Percentiles rank a stretch among this genome's conserved stretches.
Conservation (phyloP, 495 filamentous ascomycete genomes). For the Saxispiralis lemnorum region DNA sequence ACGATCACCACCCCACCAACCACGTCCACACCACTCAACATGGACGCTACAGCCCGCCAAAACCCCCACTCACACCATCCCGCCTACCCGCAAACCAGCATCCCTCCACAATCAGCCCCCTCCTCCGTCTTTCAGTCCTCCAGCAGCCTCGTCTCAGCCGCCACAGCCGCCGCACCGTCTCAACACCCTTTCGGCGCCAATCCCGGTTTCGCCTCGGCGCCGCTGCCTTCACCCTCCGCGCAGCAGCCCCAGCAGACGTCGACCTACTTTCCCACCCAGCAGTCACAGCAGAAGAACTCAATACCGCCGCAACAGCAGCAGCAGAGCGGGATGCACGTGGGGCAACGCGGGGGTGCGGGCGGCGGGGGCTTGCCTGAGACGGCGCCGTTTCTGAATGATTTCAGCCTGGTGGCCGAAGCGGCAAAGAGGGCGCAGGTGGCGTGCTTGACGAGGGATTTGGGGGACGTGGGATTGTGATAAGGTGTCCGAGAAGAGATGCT, state of each 20-base stretch:
- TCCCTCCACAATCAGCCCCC: conserved; percentile 7
- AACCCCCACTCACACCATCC: too few species aligned
- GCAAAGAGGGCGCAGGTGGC: conserved; percentile 85
- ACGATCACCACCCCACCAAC: conserved; percentile 8
- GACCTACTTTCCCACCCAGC: conserved; percentile 16
- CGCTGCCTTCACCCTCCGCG: conserved; percentile 21
- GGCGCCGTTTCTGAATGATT: conserved; percentile 53
- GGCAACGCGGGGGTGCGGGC: conserved; percentile 8
- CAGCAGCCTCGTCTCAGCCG: conserved; percentile 17
- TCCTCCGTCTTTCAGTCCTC: conserved; percentile 20
- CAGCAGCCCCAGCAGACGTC: conserved; percentile 10
- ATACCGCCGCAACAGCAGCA: conserved; percentile 8
- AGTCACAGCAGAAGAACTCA: conserved; percentile 6
- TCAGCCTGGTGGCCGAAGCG: conserved; percentile 81
- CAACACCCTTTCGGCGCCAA: neutral
- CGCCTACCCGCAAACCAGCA: neutral
- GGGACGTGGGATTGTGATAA: conserved; percentile 42
- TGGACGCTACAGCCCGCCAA: too few species aligned
- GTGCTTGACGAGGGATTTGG: conserved; percentile 69
- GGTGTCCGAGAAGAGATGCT: too few species aligned
- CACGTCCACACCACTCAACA: conserved; percentile 3
- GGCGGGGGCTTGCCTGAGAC: conserved; percentile 28
- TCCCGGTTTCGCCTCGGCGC: conserved; percentile 15
- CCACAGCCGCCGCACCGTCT: conserved; percentile 7
- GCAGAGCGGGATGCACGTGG: conserved; percentile 1